Percentiles rank a stretch among this genome's conserved stretches.
phyloP scores from a whole-genome alignment of 1,139 yeast species.

The Kazachstania sp. region DNA sequence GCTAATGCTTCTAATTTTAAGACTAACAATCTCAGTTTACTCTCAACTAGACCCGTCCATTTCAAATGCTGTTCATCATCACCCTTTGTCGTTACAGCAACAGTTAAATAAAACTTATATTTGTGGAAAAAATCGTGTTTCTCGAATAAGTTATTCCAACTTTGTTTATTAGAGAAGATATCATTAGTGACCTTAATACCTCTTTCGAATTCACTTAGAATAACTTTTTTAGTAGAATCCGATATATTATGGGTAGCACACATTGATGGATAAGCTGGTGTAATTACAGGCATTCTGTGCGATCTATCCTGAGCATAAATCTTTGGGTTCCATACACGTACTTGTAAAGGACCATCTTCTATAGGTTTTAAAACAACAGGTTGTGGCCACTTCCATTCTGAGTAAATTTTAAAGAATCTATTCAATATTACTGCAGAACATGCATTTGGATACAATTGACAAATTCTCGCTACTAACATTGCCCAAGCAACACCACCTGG shows the following conservation, averaged over 20 bases:
- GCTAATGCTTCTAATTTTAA: conserved; percentile 69
- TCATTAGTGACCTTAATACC: conserved; percentile 65
- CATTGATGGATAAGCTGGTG: conserved; percentile 99
- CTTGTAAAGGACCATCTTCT: conserved; percentile 96
- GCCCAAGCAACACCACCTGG: conserved; percentile 99
- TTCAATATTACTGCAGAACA: conserved; percentile 85
- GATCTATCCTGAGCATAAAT: conserved; percentile 78
- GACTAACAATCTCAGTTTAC: conserved; percentile 72
- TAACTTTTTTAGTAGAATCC: conserved; percentile 73
- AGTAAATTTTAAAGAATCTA: conserved; percentile 75
- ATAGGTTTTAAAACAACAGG: conserved; percentile 87
- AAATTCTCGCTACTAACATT: conserved; percentile 92
- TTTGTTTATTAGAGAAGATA: conserved; percentile 52
- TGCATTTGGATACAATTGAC: conserved; percentile 94
- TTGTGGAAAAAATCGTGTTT: conserved; percentile 75
- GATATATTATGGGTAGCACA: conserved; percentile 97
- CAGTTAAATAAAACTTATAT: conserved; percentile 78
- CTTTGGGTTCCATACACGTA: conserved; percentile 93
- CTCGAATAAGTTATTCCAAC: conserved; percentile 68
- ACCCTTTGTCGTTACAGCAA: conserved; percentile 69
- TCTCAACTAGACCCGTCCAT: conserved; percentile 91
- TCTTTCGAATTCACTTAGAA: conserved; percentile 63
- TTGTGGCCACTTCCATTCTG: conserved; percentile 98
- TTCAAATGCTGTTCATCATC: conserved; percentile 71
- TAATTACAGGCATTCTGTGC: conserved; percentile 97